These are phyloP conservation scores for Nicotiana attenuata DNA, from an alignment of 257 asterid species.

Conservation along the genomic window DNA sequence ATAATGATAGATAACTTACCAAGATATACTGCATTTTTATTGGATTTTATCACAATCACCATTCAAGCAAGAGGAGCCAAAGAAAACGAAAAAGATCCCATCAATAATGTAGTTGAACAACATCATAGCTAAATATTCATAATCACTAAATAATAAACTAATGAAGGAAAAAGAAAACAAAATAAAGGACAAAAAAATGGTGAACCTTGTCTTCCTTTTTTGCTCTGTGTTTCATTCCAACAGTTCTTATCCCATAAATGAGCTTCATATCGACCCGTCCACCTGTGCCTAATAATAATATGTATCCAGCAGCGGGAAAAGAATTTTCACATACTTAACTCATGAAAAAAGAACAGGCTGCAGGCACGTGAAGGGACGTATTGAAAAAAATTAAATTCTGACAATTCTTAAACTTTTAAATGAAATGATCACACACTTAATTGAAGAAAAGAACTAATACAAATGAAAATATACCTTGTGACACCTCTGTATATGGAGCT, in stretches of 20 bases:
- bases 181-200: neutral
- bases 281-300: constrained; percentile 58
- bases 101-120: neutral
- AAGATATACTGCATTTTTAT: constrained; percentile 70
- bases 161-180: neutral
- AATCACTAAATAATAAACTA: neutral
- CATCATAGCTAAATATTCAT: neutral
- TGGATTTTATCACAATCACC: constrained; percentile 17
- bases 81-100: neutral
- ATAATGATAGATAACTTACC: constrained; percentile 43
- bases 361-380: no score
- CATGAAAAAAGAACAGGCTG: no score
- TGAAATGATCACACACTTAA: no score
- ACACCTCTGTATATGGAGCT: constrained; percentile 92
- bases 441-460: neutral
- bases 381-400: no score
- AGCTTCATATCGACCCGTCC: constrained; percentile 98
- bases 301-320: neutral
- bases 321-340: no score
- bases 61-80: constrained; percentile 23
- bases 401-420: no score
- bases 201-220: constrained; percentile 79
- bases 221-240: constrained; percentile 87
- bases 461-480: constrained; percentile 49
- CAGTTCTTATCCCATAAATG: constrained; percentile 97